These are phyloP conservation scores for Phytopythium mirpurense DNA, from an alignment of 352 stramenopile species.

Conservation along the genomic window DNA sequence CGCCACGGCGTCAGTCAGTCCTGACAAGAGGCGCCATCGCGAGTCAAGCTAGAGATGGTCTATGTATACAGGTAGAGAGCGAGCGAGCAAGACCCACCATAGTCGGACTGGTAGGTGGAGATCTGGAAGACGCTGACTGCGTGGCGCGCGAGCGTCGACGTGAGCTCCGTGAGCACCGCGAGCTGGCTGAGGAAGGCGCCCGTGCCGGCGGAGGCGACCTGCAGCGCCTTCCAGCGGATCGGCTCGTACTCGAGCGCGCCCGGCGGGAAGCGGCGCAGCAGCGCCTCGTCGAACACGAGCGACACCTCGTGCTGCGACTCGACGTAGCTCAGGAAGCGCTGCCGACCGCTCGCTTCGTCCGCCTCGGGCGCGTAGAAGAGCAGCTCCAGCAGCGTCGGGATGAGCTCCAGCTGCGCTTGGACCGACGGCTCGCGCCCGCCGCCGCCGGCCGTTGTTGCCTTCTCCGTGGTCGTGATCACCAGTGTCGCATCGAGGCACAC, in stretches of 20 bases:
- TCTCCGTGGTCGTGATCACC: constrained; percentile 49
- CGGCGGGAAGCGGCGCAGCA: constrained; percentile 29
- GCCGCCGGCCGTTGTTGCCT: constrained; percentile 22
- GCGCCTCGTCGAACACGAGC: constrained; percentile 50
- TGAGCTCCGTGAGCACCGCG: constrained; percentile 54
- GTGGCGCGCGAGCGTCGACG: constrained; percentile 39
- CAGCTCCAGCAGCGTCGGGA: constrained; percentile 44
- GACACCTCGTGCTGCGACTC: constrained; percentile 65
- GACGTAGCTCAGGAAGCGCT: constrained; percentile 58
- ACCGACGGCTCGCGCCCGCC: constrained; percentile 1
- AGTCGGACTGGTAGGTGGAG: constrained; percentile 70
- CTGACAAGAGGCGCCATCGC: too few relatives aligned
- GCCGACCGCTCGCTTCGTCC: neutral
- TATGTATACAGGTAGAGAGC: constrained; percentile 1
- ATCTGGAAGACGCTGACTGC: constrained; percentile 65
- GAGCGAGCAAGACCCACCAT: constrained; percentile 26
- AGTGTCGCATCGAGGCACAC: constrained; percentile 47
- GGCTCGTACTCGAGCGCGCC: constrained; percentile 39
- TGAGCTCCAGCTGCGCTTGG: constrained; percentile 15
- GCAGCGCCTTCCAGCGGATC: constrained; percentile 52
- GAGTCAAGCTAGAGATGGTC: too few relatives aligned
- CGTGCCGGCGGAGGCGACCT: constrained; percentile 47
- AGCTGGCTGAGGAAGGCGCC: constrained; percentile 54
- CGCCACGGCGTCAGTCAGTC: too few relatives aligned
- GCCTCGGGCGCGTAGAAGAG: constrained; percentile 37